Base-by-base conservation (phyloP, 768 basidiomycete genomes). In the Lentinula raphanica region DNA sequence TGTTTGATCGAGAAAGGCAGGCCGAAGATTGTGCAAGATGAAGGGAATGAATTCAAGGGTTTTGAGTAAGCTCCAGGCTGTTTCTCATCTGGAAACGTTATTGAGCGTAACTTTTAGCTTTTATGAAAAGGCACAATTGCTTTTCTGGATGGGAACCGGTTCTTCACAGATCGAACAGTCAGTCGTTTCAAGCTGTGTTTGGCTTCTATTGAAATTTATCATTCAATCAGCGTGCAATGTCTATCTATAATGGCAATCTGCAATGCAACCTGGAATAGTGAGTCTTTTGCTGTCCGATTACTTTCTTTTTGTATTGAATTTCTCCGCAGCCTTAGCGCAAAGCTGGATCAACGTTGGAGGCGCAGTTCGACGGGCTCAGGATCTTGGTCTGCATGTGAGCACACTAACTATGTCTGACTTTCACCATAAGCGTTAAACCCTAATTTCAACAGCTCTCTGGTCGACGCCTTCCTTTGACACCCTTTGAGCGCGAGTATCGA, bases 191-290 rank as follows among this genome's bases (percentile, higher is more conserved):
- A 8, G 35, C 38, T 42, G 9, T 9, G 12, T 27, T 36, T 42
- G 19, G 25, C 3, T n/a, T 25, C 19, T 46, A 27, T 38, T 29
- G 31, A 25, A 45, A 6, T 38, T 48, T 9, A 25, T 21, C 15
- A n/a, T 38, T 15, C 32, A 5, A 19, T 6, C 39, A 64, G 63
- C 44, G 61, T 64, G 5, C 63, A 64, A 60, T 60, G 61, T 36
- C 25, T 63, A 17, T 59, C 63, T 11, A 55, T 64, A 29, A 48
- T 62, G 56, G 61, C 63, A 19, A 58, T 64, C 21, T 64, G 63
- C 45, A 64, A 63, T 45, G 63, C 63, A 8, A 63, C 48, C 9
- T 64, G 63, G 63, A 64, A 64, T 38, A 64, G 63, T 64, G 6
- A 31, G 59, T 54, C 15, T 32, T 39, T 19, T 5, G 8, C 2